Conservation (phyloP, 106 monocot genomes). For the Chionographis japonica region DNA sequence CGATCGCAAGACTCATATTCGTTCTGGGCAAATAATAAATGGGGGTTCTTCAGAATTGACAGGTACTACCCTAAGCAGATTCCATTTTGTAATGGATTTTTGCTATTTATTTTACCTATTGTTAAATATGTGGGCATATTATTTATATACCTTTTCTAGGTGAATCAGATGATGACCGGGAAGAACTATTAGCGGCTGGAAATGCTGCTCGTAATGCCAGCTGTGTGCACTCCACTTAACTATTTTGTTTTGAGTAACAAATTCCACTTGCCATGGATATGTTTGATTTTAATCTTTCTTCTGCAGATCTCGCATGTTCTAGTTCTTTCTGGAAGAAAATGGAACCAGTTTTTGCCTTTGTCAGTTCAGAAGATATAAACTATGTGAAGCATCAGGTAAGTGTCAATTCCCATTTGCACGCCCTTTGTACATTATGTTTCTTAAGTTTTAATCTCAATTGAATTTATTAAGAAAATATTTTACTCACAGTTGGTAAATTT, state of each 20-base stretch:
- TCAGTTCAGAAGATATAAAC: conserved; percentile 37
- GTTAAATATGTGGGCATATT: not conserved
- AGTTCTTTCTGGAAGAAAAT: conserved; percentile 73
- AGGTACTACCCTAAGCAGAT: conserved; percentile 26
- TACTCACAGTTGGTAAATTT: not conserved
- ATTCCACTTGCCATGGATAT: not conserved
- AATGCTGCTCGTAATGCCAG: conserved; percentile 47
- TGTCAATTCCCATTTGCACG: not conserved
- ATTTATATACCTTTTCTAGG: conserved; percentile 31
- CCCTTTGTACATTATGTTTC: conserved; percentile 1
- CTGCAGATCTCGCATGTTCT: conserved; percentile 44
- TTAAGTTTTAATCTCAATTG: not conserved
- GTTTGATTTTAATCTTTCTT: conserved; percentile 1
- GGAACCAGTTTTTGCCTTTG: conserved; percentile 51
- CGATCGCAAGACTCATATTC: conserved; percentile 63
- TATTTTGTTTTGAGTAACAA: not conserved
- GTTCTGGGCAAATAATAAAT: conserved; percentile 34
- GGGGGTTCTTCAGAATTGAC: conserved; percentile 34
- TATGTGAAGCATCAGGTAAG: conserved; percentile 59
- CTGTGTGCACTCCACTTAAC: conserved; percentile 24
- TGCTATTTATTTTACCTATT: not conserved
- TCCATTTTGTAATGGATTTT: not conserved
- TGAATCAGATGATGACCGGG: conserved; percentile 71
- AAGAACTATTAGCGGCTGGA: conserved; percentile 69
- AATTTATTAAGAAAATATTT: not conserved